Evolutionary conservation across 768 basidiomycete species (phyloP).

Genomic region (Solioccasus polychromus): DNA sequence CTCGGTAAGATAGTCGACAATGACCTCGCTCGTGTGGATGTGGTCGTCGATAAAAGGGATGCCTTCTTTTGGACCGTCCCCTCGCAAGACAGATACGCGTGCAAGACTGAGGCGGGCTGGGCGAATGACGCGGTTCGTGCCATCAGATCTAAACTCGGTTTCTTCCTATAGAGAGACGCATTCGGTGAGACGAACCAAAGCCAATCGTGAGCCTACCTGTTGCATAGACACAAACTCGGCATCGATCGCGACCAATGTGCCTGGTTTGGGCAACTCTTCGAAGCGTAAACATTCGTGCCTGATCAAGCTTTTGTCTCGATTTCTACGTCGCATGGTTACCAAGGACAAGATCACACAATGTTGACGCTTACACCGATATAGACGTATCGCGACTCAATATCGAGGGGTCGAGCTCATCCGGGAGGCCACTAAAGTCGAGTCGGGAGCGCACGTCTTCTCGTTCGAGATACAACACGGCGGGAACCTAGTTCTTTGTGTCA

Average conservation of each 20-base stretch:
- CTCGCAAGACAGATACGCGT: constrained; percentile 90
- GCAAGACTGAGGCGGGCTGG: constrained; percentile 92
- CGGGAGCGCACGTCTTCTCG: constrained; percentile 56
- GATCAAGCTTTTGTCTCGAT: constrained; percentile 68
- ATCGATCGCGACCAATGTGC: constrained; percentile 91
- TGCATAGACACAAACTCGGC: constrained; percentile 98
- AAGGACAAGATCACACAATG: not conserved
- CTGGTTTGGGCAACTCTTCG: constrained; percentile 80
- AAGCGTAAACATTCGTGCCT: constrained; percentile 72
- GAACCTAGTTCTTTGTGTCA: constrained; percentile 50
- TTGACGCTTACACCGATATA: constrained; percentile 65
- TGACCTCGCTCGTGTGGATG: constrained; percentile 92
- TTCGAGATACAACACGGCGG: constrained; percentile 89
- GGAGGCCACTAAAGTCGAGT: constrained; percentile 65
- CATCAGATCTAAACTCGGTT: constrained; percentile 91
- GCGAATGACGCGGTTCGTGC: constrained; percentile 87
- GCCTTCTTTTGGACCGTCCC: constrained; percentile 75
- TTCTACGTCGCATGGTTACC: constrained; percentile 41
- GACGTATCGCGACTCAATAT: constrained; percentile 87
- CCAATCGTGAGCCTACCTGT: constrained; percentile 48
- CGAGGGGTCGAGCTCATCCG: constrained; percentile 62
- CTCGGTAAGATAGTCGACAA: constrained; percentile 96
- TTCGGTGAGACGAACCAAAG: not conserved
- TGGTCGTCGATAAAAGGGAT: constrained; percentile 97
- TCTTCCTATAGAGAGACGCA: constrained; percentile 63